These are phyloP conservation scores for Dovyalis caffra DNA, from an alignment of 345 rosid genomes.

Conservation along the genomic window DNA sequence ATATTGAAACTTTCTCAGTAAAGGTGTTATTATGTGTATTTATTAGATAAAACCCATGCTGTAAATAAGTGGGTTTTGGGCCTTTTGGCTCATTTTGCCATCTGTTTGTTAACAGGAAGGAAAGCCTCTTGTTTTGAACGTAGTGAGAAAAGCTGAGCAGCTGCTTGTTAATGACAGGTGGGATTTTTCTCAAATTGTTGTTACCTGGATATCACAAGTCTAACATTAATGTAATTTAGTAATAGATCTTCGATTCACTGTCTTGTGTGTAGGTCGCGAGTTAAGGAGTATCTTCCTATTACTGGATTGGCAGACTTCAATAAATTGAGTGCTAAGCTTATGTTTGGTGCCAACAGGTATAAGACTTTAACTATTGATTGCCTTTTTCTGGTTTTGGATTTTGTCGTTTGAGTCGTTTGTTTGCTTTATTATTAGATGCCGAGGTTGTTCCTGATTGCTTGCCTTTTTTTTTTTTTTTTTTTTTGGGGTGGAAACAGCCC, in stretches of 20 bases:
- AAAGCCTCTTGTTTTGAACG: slow-evolving; percentile 71
- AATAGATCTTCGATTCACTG: not conserved
- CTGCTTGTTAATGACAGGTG: slow-evolving; percentile 66
- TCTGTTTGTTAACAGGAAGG: slow-evolving; percentile 51
- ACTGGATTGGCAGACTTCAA: slow-evolving; percentile 80
- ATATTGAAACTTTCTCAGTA: not conserved
- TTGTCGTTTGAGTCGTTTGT: not conserved
- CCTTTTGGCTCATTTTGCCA: not conserved
- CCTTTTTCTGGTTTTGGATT: not conserved
- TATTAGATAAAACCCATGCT: not conserved
- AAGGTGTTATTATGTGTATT: not conserved
- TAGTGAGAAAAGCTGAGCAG: slow-evolving; percentile 78
- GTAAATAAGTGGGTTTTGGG: not conserved
- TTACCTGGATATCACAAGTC: not conserved
- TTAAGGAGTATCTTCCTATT: slow-evolving; percentile 87
- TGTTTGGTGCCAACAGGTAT: slow-evolving; percentile 78
- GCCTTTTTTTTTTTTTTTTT: not conserved
- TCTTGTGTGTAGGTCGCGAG: slow-evolving; percentile 45
- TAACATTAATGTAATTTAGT: not conserved
- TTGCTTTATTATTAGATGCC: not conserved
- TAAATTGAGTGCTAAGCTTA: slow-evolving; percentile 82
- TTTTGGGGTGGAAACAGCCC: slow-evolving; percentile 45
- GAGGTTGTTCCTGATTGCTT: slow-evolving; percentile 1
- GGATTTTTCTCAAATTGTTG: slow-evolving; percentile 21
- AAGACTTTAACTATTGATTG: too few relatives aligned